These are phyloP conservation scores for Ophiocytium majus DNA, from an alignment of 352 stramenopile genomes.

Conservation along the genomic window DNA sequence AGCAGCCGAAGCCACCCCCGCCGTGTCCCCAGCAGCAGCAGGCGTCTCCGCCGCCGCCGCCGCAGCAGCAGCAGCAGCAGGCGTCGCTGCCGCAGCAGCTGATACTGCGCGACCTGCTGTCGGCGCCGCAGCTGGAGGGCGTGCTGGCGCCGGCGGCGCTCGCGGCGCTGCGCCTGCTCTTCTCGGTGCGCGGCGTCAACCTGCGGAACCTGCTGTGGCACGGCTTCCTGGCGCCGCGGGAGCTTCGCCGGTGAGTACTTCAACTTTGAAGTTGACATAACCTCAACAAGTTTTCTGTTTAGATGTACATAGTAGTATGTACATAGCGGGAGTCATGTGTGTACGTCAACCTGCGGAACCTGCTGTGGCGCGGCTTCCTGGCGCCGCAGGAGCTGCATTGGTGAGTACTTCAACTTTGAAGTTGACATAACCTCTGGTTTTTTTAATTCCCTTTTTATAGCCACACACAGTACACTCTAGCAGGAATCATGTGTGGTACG, in stretches of 20 bases:
- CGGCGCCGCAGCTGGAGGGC: slow-evolving; percentile 33
- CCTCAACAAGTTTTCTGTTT: too few species aligned
- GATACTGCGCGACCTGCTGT: slow-evolving; percentile 43
- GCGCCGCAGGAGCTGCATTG: slow-evolving; percentile 34
- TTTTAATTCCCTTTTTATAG: too few species aligned
- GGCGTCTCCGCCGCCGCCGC: not conserved
- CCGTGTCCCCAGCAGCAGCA: not conserved
- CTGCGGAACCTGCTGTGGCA: slow-evolving; percentile 33
- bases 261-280: not conserved
- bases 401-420: not conserved
- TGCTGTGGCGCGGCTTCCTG: slow-evolving; percentile 49
- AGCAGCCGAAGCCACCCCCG: too few species aligned
- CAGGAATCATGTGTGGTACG: slow-evolving; percentile 41
- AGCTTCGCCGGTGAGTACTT: slow-evolving; percentile 24
- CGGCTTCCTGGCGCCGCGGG: slow-evolving; percentile 41
- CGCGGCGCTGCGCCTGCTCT: slow-evolving; percentile 29
- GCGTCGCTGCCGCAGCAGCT: not conserved
- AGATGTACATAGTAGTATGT: too few species aligned
- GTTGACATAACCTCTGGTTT: too few species aligned
- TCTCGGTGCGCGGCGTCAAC: slow-evolving; percentile 41
- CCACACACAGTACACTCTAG: too few species aligned
- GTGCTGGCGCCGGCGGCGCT: slow-evolving; percentile 28
- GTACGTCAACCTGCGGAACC: slow-evolving; percentile 8
- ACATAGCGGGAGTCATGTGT: too few species aligned
- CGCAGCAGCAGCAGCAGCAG: not conserved